Percentiles rank a stretch among this genome's conserved stretches.
These are phyloP conservation scores for Aspergillus sp. DNA, from an alignment of 2,329 filamentous ascomycete genomes.

Conservation along the genomic window DNA sequence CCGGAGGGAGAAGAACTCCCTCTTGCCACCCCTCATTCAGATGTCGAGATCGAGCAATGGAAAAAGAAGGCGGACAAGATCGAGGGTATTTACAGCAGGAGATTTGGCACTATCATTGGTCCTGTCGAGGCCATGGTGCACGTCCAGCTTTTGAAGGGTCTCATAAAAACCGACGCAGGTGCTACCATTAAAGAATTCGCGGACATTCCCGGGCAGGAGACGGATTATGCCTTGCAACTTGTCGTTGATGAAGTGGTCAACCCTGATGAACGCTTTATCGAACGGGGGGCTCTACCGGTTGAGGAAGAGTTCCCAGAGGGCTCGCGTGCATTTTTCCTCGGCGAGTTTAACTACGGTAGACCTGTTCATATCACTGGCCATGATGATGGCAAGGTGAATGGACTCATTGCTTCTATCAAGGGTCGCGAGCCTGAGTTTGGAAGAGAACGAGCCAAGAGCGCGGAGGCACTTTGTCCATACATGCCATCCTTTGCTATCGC, in stretches of 20 bases:
- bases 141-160: constrained; percentile 89
- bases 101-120: constrained; percentile 83
- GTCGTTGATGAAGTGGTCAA: constrained; percentile 88
- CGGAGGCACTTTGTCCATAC: constrained; percentile 73
- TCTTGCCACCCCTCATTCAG: constrained; percentile 68
- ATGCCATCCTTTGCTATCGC: constrained; percentile 87
- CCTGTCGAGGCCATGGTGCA: constrained; percentile 85
- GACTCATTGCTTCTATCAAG: constrained; percentile 72
- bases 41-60: constrained; percentile 77
- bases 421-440: constrained; percentile 80
- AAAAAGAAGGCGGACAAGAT: constrained; percentile 79
- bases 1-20: constrained; percentile 65
- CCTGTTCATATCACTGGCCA: constrained; percentile 82
- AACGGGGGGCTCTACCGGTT: constrained; percentile 81
- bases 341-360: constrained; percentile 87
- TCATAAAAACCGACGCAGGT: constrained; percentile 86
- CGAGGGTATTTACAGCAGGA: constrained; percentile 85
- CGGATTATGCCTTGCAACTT: constrained; percentile 86
- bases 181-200: constrained; percentile 92
- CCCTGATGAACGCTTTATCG: constrained; percentile 89
- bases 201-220: constrained; percentile 79
- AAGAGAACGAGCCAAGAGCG: constrained; percentile 67
- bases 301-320: constrained; percentile 86
- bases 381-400: constrained; percentile 70
- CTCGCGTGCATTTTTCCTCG: constrained; percentile 86